Conservation (phyloP, 2,329 filamentous ascomycete species). For the Fusarium pilosicola region DNA sequence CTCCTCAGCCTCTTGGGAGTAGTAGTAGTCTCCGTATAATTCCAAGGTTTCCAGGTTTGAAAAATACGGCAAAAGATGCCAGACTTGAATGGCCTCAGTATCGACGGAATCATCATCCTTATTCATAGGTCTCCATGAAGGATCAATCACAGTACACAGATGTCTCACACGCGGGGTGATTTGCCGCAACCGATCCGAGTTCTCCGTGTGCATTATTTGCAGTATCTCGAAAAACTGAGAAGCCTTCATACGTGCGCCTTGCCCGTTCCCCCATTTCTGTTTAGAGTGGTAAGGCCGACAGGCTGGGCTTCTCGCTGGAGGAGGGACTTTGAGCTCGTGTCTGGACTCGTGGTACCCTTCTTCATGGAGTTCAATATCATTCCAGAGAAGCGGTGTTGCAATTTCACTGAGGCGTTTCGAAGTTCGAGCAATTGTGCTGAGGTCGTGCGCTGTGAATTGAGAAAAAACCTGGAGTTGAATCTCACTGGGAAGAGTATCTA, state of each 20-base stretch:
- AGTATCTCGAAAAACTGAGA: conserved; percentile 3
- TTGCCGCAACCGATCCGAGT: background rate
- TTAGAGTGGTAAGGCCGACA: background rate
- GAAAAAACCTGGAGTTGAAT: background rate
- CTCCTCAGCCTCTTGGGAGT: rapidly evolving
- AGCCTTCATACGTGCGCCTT: background rate
- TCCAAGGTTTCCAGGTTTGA: conserved; percentile 18
- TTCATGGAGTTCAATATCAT: conserved; percentile 26
- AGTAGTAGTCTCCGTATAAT: background rate
- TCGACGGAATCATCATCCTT: rapidly evolving
- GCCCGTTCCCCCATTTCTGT: background rate
- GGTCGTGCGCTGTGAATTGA: background rate
- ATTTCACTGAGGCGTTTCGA: conserved; percentile 8
- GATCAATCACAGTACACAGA: conserved; percentile 6
- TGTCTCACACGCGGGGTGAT: background rate
- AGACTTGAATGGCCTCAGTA: background rate
- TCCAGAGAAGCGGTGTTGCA: conserved; percentile 20
- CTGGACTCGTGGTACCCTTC: conserved; percentile 12
- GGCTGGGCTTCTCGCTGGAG: background rate
- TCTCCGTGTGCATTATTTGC: background rate
- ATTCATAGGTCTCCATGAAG: background rate
- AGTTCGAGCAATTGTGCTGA: background rate
- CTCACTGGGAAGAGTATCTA: background rate
- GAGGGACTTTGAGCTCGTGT: background rate
- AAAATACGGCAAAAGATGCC: conserved; percentile 25